Evolutionary conservation across 495 filamentous ascomycete species (phyloP), one percentile per base, ranked within the genome.

Genomic region (Neurospora discreta): DNA sequence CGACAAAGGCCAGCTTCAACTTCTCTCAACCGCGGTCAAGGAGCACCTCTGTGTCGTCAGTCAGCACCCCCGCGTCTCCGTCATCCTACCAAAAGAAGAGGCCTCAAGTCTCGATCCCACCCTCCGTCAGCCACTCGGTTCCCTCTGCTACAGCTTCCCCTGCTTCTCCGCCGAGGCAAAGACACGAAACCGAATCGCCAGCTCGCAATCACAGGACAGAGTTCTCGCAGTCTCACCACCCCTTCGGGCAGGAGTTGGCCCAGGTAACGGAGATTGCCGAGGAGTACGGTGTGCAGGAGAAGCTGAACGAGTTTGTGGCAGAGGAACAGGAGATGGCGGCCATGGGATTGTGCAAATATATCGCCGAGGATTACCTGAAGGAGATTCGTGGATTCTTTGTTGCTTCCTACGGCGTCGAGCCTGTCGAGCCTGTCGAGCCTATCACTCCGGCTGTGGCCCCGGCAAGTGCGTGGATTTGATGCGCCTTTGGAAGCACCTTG

Each of bases 261-360:
- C 87, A 93, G 77, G 86, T 93, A 5, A 86, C 90, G 67, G 92
- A 93, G 81, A 87, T 98, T 13, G 94, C 91, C 0, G 95, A 98
- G 81, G 94, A 97, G 77, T 93, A 92, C 72, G 91, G 92, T 18
- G 85, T 85, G 70, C 85, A 87, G 77, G 82, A 87, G 70, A 85
- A 86, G 69, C 78, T 89, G 68, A 88, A 90, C 68, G 78, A 88
- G n/a, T 84, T 91, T 60, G 89, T 92, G 68, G 87, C 90, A 36
- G 93, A 95, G 76, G 91, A 93, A 76, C 81, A 88, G 72, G 86
- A 89, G 41, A 80, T 95, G 74, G 76, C 84, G 58, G 82, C 84
- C 38, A 87, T 86, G 68, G 93, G 93, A 15, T 84, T 98, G 6
- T 84, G 83, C 77, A 92, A 90, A 77, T 94, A 94, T 79, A 84